Evolutionary conservation across 257 asterid species (phyloP).

Genomic region (Solanum appendiculatum): DNA sequence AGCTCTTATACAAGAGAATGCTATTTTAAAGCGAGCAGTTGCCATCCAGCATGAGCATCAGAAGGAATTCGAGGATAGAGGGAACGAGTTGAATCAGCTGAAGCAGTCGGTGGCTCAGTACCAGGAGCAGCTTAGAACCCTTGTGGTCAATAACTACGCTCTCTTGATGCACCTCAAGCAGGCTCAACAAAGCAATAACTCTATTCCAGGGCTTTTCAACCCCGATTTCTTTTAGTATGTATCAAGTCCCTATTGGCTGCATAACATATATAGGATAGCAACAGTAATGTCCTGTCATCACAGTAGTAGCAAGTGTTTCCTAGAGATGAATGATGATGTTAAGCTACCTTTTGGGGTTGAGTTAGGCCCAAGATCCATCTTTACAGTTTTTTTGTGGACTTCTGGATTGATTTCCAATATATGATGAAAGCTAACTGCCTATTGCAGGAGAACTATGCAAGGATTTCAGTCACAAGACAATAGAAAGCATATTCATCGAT

Average conservation of each 20-base stretch:
- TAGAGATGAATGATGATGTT: neutral
- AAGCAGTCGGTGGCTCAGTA: slow-evolving; percentile 73
- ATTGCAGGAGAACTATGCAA: neutral
- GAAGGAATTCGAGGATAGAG: slow-evolving; percentile 71
- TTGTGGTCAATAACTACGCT: slow-evolving; percentile 83
- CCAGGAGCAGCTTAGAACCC: slow-evolving; percentile 88
- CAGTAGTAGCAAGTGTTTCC: neutral
- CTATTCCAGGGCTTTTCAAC: slow-evolving; percentile 60
- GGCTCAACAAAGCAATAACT: slow-evolving; percentile 60
- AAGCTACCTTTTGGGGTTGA: neutral
- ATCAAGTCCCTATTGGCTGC: neutral
- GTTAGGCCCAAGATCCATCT: neutral
- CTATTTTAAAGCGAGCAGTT: slow-evolving; percentile 68
- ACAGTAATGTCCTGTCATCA: neutral
- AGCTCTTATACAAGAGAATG: slow-evolving; percentile 60
- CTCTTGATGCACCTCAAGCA: slow-evolving; percentile 83
- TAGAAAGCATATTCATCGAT: neutral
- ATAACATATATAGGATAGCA: neutral
- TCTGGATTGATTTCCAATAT: neutral
- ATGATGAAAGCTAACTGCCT: neutral
- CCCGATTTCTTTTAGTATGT: slow-evolving; percentile 64
- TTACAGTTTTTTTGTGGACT: neutral
- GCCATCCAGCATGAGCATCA: slow-evolving; percentile 81
- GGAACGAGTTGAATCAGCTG: slow-evolving; percentile 66
- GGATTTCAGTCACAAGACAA: neutral